Percentiles rank a stretch among this genome's conserved stretches.
phyloP scores from a whole-genome alignment of 352 stramenopile genomes.

The Phytophthora chlamydospora region DNA sequence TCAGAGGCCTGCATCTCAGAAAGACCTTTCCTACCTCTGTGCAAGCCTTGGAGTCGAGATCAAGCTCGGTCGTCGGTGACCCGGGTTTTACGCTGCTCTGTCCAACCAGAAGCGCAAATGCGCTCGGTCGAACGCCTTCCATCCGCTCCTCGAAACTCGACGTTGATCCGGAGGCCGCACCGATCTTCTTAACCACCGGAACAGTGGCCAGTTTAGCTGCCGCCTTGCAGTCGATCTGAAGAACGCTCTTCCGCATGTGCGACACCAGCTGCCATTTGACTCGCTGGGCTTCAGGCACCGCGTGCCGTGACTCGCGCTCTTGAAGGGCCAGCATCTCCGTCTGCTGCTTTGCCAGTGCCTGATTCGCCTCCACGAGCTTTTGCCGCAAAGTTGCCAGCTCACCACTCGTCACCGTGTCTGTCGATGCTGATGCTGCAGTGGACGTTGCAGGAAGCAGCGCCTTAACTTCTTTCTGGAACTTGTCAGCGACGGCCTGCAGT shows the following conservation, averaged over 20 bases:
- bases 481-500: conserved; percentile 61
- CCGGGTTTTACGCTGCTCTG: conserved; percentile 45
- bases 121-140: conserved; percentile 65
- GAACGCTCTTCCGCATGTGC: conserved; percentile 67
- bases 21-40: conserved; percentile 47
- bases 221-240: conserved; percentile 63
- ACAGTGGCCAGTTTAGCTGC: conserved; percentile 19
- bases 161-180: conserved; percentile 2
- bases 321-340: conserved; percentile 69
- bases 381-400: conserved; percentile 63
- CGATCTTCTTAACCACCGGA: conserved; percentile 23
- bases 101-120: conserved; percentile 67
- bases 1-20: background rate
- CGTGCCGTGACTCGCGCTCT: conserved; percentile 68
- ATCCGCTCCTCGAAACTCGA: conserved; percentile 61
- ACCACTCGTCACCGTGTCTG: conserved; percentile 28
- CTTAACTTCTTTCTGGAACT: conserved; percentile 62
- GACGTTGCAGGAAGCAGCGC: conserved; percentile 41
- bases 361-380: conserved; percentile 72
- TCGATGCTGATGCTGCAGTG: conserved; percentile 12
- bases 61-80: conserved; percentile 37
- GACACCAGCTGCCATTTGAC: conserved; percentile 69
- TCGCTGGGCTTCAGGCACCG: conserved; percentile 63
- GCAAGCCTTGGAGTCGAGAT: conserved; percentile 53
- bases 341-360: conserved; percentile 64